A percentile compares a stretch with the other conserved stretches of the same genome.
Evolutionary conservation across 345 rosid genomes (phyloP).

Genomic region (Trapa incisa): DNA sequence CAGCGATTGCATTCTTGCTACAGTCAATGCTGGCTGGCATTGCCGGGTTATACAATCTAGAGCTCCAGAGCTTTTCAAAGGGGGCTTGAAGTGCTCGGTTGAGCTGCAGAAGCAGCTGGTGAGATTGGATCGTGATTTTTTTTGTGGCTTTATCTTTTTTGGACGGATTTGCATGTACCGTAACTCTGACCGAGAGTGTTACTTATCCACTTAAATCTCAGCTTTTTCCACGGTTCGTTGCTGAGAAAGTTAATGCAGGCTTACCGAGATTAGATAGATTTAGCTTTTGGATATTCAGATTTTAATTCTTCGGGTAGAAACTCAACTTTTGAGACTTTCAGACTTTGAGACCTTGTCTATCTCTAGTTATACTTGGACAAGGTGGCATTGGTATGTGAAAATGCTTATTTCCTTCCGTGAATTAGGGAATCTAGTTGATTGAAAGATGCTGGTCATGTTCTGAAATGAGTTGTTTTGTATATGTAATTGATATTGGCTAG

Average conservation of each 20-base stretch:
- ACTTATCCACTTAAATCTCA: background rate
- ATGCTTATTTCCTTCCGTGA: background rate
- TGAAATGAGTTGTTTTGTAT: background rate
- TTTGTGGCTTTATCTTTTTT: background rate
- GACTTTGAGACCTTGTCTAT: too few relatives aligned
- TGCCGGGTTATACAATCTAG: background rate
- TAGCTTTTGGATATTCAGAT: too few relatives aligned
- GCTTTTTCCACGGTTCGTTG: background rate
- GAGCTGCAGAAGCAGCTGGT: background rate
- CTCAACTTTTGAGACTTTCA: too few relatives aligned
- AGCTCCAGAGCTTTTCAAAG: background rate
- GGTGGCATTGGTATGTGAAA: background rate
- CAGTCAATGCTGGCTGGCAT: background rate
- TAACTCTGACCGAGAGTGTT: background rate
- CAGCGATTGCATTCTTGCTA: background rate
- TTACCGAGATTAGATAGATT: too few relatives aligned
- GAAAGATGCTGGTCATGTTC: background rate
- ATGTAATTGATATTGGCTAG: background rate
- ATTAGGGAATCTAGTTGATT: background rate
- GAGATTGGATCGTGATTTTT: background rate
- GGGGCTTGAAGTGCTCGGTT: background rate
- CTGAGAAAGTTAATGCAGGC: background rate
- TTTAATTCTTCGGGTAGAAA: too few relatives aligned
- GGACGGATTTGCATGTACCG: background rate
- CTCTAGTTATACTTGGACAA: too few relatives aligned